phyloP scores from a whole-genome alignment of 495 filamentous ascomycete genomes.

The Xylaria longipes region DNA sequence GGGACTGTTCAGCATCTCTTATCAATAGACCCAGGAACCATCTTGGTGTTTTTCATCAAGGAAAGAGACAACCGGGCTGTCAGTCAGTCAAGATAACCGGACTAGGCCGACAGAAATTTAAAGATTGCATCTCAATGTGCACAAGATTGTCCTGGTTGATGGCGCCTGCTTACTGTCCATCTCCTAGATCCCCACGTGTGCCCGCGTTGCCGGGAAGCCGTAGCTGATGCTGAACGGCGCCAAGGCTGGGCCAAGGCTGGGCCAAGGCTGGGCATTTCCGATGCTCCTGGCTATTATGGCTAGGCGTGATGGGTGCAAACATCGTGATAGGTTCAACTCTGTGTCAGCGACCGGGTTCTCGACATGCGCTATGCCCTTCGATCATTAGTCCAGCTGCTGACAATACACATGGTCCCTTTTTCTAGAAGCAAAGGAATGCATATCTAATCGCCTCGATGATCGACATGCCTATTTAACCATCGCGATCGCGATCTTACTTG shows the following conservation, averaged over 20 bases:
- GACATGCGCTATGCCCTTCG: not conserved
- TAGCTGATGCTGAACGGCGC: not conserved
- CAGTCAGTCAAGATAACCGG: not conserved
- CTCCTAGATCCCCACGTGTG: not conserved
- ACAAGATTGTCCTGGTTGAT: not conserved
- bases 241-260: constrained; percentile 10
- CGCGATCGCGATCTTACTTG: not conserved
- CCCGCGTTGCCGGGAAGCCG: not conserved
- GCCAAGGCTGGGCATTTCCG: constrained; percentile 3
- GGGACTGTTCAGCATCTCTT: not conserved
- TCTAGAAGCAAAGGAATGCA: not conserved
- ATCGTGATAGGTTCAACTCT: constrained; percentile 5
- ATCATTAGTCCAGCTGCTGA: not conserved
- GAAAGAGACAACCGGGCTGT: not conserved
- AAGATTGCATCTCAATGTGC: not conserved
- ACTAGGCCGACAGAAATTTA: not conserved
- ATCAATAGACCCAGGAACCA: not conserved
- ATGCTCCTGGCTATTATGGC: constrained; percentile 10
- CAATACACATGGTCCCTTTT: not conserved
- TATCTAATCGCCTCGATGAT: not conserved
- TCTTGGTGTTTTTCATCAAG: not conserved
- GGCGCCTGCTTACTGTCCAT: not conserved
- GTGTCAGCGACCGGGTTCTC: constrained; percentile 1
- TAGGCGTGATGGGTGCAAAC: not conserved
- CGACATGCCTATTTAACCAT: constrained; percentile 7